Evolutionary conservation across 1,284 basidiomycete genomes (phyloP), one percentile per base, ranked within the genome.

Genomic region (Athelia psychrophila): DNA sequence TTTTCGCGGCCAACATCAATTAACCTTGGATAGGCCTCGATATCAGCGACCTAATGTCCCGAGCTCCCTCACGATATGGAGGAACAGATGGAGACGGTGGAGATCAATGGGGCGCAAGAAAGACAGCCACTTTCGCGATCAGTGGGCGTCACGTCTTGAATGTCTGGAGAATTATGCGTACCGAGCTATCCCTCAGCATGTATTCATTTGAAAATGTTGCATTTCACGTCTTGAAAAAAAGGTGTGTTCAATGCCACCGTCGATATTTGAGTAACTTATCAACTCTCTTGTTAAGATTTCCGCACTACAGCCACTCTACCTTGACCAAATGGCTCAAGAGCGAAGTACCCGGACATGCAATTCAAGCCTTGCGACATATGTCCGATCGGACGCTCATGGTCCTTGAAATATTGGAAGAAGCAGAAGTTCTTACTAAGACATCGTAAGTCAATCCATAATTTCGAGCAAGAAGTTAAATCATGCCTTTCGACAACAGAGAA

Each of bases 141-240:
- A 78, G 81, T 10, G 96, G 96, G 0, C 80, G 96, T 9, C 95
- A 98, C 64, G 88, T 95, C 30, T 75, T 99, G 47, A 97, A 98
- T 59, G 73, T 95, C 13, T 98, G 95, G 95, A 79, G 95, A 46
- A 82, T 98, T 51, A 91, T 98, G 79, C 85, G 93, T 27, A 82
- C 86, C 1, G 95, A 98, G 60, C 81, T 90, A 51, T 85, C 80
- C 8, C 72, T 98, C 51, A 83, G 80, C 38, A 83, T 82, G 52
- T 95, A 98, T 66, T 86, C 91, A 0, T 91, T 98, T 58, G 96
- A 98, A 71, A 95, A 96, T 61, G 86, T 94, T 0, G 89, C 78
- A 0, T 95, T 93, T 60, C 84, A 95, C 59, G 64, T 94, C 9
- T 73, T 98, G 6, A 80, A 79, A 32, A 76, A 76, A 65, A 77